Evolutionary conservation across 352 stramenopile genomes (phyloP).

Genomic region (Pythium periplocum): DNA sequence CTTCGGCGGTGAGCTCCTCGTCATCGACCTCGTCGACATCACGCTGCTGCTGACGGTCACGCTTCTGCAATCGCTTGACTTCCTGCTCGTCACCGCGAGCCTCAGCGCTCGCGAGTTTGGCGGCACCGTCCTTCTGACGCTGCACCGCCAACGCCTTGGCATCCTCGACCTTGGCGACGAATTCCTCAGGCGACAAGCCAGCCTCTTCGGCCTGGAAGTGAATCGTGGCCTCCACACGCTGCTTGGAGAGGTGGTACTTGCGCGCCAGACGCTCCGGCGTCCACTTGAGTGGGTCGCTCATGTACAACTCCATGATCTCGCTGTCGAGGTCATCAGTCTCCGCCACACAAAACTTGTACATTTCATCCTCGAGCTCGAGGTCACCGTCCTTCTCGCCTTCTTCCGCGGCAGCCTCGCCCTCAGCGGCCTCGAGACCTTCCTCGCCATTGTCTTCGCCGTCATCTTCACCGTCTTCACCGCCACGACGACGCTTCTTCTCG

Average conservation of each 20-base stretch:
- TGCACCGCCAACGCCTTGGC: slow-evolving; percentile 42
- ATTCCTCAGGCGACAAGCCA: slow-evolving; percentile 51
- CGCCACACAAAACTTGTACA: slow-evolving; percentile 65
- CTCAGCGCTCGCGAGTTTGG: slow-evolving; percentile 41
- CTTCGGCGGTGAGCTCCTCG: slow-evolving; percentile 48
- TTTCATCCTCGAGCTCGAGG: slow-evolving; percentile 61
- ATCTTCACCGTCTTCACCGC: slow-evolving; percentile 16
- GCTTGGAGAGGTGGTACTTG: slow-evolving; percentile 67
- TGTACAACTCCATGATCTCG: slow-evolving; percentile 72
- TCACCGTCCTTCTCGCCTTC: slow-evolving; percentile 55
- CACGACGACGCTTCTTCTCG: slow-evolving; percentile 7
- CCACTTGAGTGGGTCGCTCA: slow-evolving; percentile 86
- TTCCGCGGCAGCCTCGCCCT: slow-evolving; percentile 19
- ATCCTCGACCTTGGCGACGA: slow-evolving; percentile 50
- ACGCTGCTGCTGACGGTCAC: slow-evolving; percentile 32
- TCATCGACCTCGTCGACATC: slow-evolving; percentile 39
- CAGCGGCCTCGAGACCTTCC: slow-evolving; percentile 13
- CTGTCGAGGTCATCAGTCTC: slow-evolving; percentile 70
- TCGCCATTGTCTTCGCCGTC: slow-evolving; percentile 13
- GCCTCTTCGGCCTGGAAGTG: slow-evolving; percentile 66
- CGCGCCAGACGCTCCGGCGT: slow-evolving; percentile 79
- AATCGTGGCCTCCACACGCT: slow-evolving; percentile 77
- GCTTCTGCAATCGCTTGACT: slow-evolving; percentile 49
- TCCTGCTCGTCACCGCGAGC: slow-evolving; percentile 53
- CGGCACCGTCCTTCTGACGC: slow-evolving; percentile 30